Percentiles rank a stretch among this genome's conserved stretches.
These are phyloP conservation scores for Hysterangium stoloniferum DNA, from an alignment of 768 basidiomycete species.

Conservation along the genomic window DNA sequence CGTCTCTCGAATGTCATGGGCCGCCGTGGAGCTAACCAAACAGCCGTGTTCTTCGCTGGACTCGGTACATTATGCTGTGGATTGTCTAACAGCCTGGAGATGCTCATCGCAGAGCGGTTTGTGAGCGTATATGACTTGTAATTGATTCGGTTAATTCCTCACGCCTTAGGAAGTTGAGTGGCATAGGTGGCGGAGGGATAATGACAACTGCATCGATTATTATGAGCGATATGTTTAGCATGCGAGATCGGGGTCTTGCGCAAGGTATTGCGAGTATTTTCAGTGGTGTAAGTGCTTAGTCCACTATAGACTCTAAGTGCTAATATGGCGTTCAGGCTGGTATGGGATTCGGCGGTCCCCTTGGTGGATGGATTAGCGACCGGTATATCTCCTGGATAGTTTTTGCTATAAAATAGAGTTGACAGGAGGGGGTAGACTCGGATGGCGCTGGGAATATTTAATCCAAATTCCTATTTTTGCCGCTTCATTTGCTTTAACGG, in stretches of 20 bases:
- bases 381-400: conserved; percentile 37
- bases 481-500: conserved; percentile 49
- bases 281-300: conserved; percentile 58
- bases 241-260: conserved; percentile 66
- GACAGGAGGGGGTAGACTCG: conserved; percentile 39
- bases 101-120: conserved; percentile 65
- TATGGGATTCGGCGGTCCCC: conserved; percentile 72
- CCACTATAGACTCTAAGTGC: background rate
- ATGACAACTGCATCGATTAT: conserved; percentile 68
- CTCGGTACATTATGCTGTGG: conserved; percentile 64
- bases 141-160: too few relatives aligned
- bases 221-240: conserved; percentile 72
- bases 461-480: conserved; percentile 63
- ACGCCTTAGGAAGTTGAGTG: conserved; percentile 58
- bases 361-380: conserved; percentile 66
- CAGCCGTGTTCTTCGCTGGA: conserved; percentile 51
- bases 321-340: conserved; percentile 43
- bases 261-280: conserved; percentile 72
- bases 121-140: conserved; percentile 40
- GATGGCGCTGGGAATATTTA: conserved; percentile 79
- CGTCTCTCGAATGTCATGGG: conserved; percentile 74
- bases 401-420: too few relatives aligned
- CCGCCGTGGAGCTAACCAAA: conserved; percentile 57
- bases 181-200: conserved; percentile 75
- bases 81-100: conserved; percentile 59